Evolutionary conservation across 2,329 filamentous ascomycete species (phyloP), one percentile per base, ranked within the genome.

Genomic region (Trichoderma harzianum): DNA sequence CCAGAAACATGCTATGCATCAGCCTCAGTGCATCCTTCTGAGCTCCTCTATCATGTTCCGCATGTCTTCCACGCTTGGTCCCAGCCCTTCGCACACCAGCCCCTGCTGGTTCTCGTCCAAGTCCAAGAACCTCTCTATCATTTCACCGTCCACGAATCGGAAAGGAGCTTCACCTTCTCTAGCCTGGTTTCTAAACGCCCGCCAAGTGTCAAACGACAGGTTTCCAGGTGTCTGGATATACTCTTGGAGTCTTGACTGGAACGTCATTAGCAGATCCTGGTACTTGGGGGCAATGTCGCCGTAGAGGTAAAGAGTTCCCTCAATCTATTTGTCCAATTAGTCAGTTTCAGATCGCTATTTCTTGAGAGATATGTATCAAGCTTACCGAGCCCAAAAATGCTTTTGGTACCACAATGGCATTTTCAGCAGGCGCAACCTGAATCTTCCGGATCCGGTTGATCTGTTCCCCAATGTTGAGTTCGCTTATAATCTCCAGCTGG

Each of bases 281-380:
- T 92, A 89, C 5, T 86, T 80, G 0, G 92, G 86, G 3, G 91
- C 86, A 74, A 99, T 94, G 7, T 92, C 88, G 1, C 92, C 94
- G 77, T 96, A 95, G 74, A 99, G 89, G 80, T 97, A 98, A 63
- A 99, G 91, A 0, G 92, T 92, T 30, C 96, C 96, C 80, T 98
- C 95, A 62, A 95, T 90, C 93, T 96, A 76, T 16, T 51, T 47
- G 16, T 57, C 16, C 5, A 28, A 7, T n/a, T 8, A 5, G 18
- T 47, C 30, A 69, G 64, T 21, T n/a, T 47, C 24, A 11, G 14
- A 10, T 14, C 5, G 12, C 8, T 6, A 28, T 47, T 1, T 12
- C 14, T 18, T 28, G 26, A 14, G 7, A 64, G 26, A 24, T 21
- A 11, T 1, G 61, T 30, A 21, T 7, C 10, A 43, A 47, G 4